A percentile compares a stretch with the other conserved stretches of the same genome.
These are phyloP conservation scores for Penicillium verrucosum DNA, from an alignment of 2,329 filamentous ascomycete species.

Conservation along the genomic window DNA sequence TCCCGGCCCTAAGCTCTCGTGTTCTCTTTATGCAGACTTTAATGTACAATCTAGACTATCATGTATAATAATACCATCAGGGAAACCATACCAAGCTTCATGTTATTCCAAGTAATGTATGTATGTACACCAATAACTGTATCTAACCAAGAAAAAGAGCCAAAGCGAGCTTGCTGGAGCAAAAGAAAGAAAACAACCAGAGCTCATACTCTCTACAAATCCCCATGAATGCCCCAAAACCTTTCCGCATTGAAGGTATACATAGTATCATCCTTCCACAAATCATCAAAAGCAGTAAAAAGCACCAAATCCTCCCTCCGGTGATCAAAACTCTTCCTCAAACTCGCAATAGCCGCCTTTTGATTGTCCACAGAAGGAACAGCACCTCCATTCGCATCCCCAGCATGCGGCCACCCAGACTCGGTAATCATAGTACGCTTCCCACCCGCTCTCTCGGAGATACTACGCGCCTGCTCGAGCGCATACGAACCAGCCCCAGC, in stretches of 20 bases:
- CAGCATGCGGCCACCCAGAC: slow-evolving; percentile 76
- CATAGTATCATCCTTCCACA: slow-evolving; percentile 67
- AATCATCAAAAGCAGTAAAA: slow-evolving; percentile 75
- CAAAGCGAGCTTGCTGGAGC: background rate
- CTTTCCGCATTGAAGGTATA: slow-evolving; percentile 69
- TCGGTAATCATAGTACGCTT: slow-evolving; percentile 74
- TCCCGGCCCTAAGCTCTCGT: background rate
- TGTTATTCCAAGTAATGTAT: background rate
- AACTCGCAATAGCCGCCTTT: slow-evolving; percentile 59
- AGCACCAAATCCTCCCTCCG: slow-evolving; percentile 54
- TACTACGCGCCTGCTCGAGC: slow-evolving; percentile 49
- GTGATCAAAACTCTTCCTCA: slow-evolving; percentile 57
- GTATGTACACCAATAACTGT: background rate
- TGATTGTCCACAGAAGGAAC: slow-evolving; percentile 68
- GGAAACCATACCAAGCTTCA: background rate
- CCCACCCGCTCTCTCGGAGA: slow-evolving; percentile 48
- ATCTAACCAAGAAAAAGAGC: background rate
- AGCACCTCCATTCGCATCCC: slow-evolving; percentile 63
- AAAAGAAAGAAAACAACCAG: background rate
- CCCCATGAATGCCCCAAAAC: slow-evolving; percentile 64
- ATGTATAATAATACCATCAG: background rate
- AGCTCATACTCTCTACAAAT: background rate
- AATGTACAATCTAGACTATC: background rate
- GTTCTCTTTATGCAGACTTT: background rate
- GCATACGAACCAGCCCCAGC: slow-evolving; percentile 66